Evolutionary conservation across 2,329 filamentous ascomycete species (phyloP).

Genomic region (Aureobasidium subglaciale): DNA sequence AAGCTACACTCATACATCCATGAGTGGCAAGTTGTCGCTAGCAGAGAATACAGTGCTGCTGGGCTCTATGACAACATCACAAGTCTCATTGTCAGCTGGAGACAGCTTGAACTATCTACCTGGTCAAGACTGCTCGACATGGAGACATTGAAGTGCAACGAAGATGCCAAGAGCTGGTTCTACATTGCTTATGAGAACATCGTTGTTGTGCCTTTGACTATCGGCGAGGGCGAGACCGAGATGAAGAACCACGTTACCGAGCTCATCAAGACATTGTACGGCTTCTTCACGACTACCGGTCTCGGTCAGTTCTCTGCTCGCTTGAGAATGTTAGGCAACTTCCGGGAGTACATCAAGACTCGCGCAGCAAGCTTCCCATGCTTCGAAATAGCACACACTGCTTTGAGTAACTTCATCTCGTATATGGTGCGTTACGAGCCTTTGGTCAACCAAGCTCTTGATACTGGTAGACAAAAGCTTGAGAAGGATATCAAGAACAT

Average conservation of each 20-base stretch:
- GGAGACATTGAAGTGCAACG: slow-evolving; percentile 67
- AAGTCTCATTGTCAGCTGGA: slow-evolving; percentile 76
- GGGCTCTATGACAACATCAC: slow-evolving; percentile 71
- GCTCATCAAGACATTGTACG: slow-evolving; percentile 67
- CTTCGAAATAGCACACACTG: slow-evolving; percentile 51
- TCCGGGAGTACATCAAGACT: slow-evolving; percentile 57
- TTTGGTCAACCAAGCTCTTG: slow-evolving; percentile 57
- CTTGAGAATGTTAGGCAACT: slow-evolving; percentile 58
- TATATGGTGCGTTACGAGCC: slow-evolving; percentile 68
- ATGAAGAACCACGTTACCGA: slow-evolving; percentile 13
- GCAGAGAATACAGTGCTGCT: slow-evolving; percentile 64
- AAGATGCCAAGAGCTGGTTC: slow-evolving; percentile 87
- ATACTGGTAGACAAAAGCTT: slow-evolving; percentile 61
- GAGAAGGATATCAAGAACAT: slow-evolving; percentile 91
- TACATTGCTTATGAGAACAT: slow-evolving; percentile 91
- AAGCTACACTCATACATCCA: slow-evolving; percentile 78
- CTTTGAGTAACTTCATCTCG: slow-evolving; percentile 67
- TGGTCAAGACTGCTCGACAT: slow-evolving; percentile 86
- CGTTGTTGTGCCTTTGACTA: slow-evolving; percentile 64
- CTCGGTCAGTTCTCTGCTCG: slow-evolving; percentile 71
- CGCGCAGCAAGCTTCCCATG: slow-evolving; percentile 46
- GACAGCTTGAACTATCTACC: slow-evolving; percentile 81
- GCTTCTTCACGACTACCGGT: slow-evolving; percentile 71
- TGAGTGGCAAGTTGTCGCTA: slow-evolving; percentile 93
- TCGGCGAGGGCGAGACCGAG: slow-evolving; percentile 29